These are phyloP conservation scores for Epicoccum sorghinum DNA, from an alignment of 2,329 filamentous ascomycete species.

Conservation along the genomic window DNA sequence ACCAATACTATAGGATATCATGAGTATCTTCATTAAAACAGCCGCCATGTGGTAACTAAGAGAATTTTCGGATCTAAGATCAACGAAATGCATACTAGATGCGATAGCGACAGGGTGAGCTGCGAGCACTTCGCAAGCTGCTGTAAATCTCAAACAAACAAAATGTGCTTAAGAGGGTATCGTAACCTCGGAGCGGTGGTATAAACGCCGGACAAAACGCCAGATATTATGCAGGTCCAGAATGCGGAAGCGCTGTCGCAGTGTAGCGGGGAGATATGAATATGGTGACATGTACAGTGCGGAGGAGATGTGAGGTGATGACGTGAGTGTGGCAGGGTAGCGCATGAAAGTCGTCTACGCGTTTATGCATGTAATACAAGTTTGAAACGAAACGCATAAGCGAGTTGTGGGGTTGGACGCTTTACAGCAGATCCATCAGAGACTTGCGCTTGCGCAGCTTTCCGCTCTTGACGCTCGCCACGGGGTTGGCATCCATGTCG, in stretches of 20 bases:
- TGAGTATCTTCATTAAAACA: conserved; percentile 12
- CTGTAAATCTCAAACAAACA: conserved; percentile 2
- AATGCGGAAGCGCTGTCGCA: conserved; percentile 9
- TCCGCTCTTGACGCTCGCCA: conserved; percentile 32
- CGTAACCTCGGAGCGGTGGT: conserved; percentile 14
- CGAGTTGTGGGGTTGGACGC: conserved; percentile 14
- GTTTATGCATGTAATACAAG: conserved; percentile 19
- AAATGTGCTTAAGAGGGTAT: conserved; percentile 18
- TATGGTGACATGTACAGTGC: conserved; percentile 16
- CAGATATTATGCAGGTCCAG: conserved; percentile 24
- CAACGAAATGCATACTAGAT: conserved; percentile 24
- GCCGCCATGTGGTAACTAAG: conserved; percentile 3
- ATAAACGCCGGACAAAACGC: conserved; percentile 14
- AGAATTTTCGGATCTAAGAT: conserved; percentile 8
- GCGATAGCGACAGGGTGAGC: conserved; percentile 27
- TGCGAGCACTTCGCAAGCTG: conserved; percentile 30
- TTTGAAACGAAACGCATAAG: conserved; percentile 28
- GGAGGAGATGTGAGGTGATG: conserved; percentile 10
- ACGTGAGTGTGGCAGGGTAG: conserved; percentile 11
- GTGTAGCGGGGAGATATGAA: conserved; percentile 13
- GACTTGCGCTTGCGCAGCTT: conserved; percentile 46
- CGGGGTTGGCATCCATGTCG: conserved; percentile 21
- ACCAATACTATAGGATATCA: conserved; percentile 18
- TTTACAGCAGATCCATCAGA: conserved; percentile 44
- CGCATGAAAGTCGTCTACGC: conserved; percentile 22